A percentile compares a stretch with the other conserved stretches of the same genome.
These are phyloP conservation scores for Phytophthora vignae DNA, from an alignment of 352 stramenopile species.

Conservation along the genomic window DNA sequence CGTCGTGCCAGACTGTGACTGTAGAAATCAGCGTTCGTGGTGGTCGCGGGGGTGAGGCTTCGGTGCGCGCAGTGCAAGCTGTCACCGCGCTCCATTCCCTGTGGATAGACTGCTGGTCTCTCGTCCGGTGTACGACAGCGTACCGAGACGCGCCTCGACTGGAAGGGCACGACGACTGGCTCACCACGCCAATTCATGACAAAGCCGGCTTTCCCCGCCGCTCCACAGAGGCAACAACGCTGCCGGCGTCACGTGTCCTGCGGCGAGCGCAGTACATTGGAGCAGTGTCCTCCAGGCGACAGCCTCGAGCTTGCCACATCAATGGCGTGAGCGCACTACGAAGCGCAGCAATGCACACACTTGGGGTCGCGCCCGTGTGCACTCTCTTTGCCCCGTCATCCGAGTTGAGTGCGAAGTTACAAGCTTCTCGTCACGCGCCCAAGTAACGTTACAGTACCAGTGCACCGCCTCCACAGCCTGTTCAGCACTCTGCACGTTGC, in stretches of 20 bases:
- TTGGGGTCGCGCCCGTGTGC: conserved; percentile 17
- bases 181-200: conserved; percentile 1
- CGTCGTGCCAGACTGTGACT: conserved; percentile 6
- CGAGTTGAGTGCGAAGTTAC: conserved; percentile 21
- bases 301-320: background rate
- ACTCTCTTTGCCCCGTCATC: conserved; percentile 39
- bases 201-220: background rate
- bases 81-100: conserved; percentile 24
- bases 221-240: too few relatives aligned
- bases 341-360: conserved; percentile 7
- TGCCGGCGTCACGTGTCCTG: background rate
- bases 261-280: background rate
- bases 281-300: background rate
- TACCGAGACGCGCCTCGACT: conserved; percentile 11
- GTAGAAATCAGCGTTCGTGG: conserved; percentile 28
- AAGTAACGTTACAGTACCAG: background rate
- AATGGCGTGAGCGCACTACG: background rate
- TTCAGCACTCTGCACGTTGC: conserved; percentile 20
- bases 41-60: conserved; percentile 9
- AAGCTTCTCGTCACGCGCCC: background rate
- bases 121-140: conserved; percentile 30
- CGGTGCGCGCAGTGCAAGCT: conserved; percentile 8
- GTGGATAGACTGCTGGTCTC: conserved; percentile 22
- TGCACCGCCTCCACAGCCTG: conserved; percentile 22
- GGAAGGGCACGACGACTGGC: conserved; percentile 12